phyloP scores from a whole-genome alignment of 352 stramenopile species.

The Phytopythium sindhum region DNA sequence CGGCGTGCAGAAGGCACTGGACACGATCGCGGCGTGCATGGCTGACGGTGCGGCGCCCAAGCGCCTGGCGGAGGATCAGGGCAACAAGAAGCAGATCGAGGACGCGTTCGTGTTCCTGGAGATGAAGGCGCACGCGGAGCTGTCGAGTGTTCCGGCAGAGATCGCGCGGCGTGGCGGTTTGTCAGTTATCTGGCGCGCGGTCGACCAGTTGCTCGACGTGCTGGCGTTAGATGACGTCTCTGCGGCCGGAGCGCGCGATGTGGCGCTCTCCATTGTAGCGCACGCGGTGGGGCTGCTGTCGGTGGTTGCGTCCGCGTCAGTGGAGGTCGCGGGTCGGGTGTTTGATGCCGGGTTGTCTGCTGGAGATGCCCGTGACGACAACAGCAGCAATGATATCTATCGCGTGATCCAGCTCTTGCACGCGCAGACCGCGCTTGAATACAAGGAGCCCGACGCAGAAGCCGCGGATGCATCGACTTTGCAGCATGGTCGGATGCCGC shows the following conservation, averaged over 20 bases:
- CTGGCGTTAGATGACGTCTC: background rate
- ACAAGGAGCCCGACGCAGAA: constrained; percentile 20
- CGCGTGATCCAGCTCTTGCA: constrained; percentile 42
- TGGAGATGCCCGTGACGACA: constrained; percentile 6
- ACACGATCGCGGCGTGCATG: constrained; percentile 36
- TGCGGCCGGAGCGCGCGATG: constrained; percentile 1
- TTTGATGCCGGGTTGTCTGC: constrained; percentile 19
- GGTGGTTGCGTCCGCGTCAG: constrained; percentile 54
- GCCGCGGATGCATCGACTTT: background rate
- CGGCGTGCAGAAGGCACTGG: constrained; percentile 77
- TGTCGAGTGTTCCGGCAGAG: constrained; percentile 48
- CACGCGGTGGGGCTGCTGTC: constrained; percentile 51
- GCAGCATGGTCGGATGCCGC: constrained; percentile 19
- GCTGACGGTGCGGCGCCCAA: constrained; percentile 9
- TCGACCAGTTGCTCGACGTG: constrained; percentile 29
- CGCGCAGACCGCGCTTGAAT: constrained; percentile 49
- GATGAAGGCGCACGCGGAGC: constrained; percentile 64
- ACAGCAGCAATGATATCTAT: constrained; percentile 13
- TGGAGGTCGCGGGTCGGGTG: constrained; percentile 33
- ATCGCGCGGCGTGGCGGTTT: constrained; percentile 56
- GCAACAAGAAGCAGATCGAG: constrained; percentile 36
- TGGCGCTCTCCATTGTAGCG: constrained; percentile 31
- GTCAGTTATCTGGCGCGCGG: constrained; percentile 46
- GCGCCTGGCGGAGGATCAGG: constrained; percentile 8
- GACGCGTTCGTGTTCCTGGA: constrained; percentile 76